Conservation (phyloP, 2,329 filamentous ascomycete species). For the Metarhizium robertsii region DNA sequence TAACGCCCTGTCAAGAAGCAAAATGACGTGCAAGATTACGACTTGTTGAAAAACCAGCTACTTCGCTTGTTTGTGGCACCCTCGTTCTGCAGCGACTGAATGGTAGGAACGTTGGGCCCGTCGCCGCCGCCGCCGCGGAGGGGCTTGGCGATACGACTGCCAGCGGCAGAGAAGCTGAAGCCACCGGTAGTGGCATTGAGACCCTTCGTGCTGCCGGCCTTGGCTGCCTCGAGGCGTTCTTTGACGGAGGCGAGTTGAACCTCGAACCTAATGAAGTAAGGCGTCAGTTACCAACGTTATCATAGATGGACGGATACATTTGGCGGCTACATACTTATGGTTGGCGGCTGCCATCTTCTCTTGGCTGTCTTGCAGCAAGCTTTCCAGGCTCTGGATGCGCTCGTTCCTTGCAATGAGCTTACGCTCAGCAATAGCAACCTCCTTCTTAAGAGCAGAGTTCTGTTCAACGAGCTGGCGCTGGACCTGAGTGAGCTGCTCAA, state of each 20-base stretch:
- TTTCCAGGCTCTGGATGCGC: constrained; percentile 89
- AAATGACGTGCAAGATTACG: constrained; percentile 16
- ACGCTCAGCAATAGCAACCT: constrained; percentile 95
- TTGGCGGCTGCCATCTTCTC: constrained; percentile 97
- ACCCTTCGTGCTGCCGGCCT: constrained; percentile 80
- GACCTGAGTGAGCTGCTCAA: constrained; percentile 95
- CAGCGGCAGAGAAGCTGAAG: constrained; percentile 60
- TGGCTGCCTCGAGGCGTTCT: constrained; percentile 92
- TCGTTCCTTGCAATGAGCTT: constrained; percentile 96
- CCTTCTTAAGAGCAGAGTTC: constrained; percentile 95
- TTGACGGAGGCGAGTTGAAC: constrained; percentile 94
- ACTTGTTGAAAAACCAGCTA: constrained; percentile 68
- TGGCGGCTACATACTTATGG: constrained; percentile 64
- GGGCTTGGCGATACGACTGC: constrained; percentile 61
- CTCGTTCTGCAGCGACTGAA: constrained; percentile 50
- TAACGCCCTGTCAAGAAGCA: constrained; percentile 2
- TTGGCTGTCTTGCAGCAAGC: constrained; percentile 88
- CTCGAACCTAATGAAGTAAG: constrained; percentile 63
- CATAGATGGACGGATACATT: not conserved
- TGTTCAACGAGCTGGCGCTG: constrained; percentile 97
- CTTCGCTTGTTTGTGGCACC: constrained; percentile 50
- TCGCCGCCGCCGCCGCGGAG: constrained; percentile 50
- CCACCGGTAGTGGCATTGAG: constrained; percentile 58
- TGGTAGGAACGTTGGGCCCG: constrained; percentile 41
- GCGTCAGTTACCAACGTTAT: not conserved